These are phyloP conservation scores for Candida fluviatilis DNA, from an alignment of 805 yeast species.

Conservation along the genomic window DNA sequence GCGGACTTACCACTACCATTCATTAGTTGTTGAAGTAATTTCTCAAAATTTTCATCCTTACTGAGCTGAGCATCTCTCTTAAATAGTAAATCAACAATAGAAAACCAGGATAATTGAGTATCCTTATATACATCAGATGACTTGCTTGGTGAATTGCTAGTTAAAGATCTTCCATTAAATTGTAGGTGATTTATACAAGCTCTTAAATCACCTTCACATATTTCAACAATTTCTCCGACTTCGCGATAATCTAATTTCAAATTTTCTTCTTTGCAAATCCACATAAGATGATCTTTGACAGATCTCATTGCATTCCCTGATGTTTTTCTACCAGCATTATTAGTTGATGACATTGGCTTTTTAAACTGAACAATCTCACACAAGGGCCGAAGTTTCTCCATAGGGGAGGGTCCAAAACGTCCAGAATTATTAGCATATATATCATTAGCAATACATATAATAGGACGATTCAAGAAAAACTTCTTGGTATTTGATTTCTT, in stretches of 20 bases:
- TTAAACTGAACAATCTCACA: constrained; percentile 70
- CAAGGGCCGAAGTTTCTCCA: constrained; percentile 68
- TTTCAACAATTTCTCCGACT: constrained; percentile 61
- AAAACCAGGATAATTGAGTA: constrained; percentile 60
- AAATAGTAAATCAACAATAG: constrained; percentile 60
- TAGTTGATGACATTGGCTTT: constrained; percentile 48
- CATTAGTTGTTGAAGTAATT: constrained; percentile 44
- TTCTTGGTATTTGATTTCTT: constrained; percentile 23
- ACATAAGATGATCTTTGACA: constrained; percentile 36
- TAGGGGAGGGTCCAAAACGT: constrained; percentile 40
- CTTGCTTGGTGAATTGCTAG: constrained; percentile 11
- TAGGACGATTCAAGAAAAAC: constrained; percentile 65
- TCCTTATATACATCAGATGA: constrained; percentile 44
- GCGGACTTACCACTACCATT: constrained; percentile 33
- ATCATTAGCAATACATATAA: constrained; percentile 90
- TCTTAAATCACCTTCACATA: constrained; percentile 79
- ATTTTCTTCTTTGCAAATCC: constrained; percentile 53
- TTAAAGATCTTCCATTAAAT: constrained; percentile 37
- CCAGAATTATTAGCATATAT: constrained; percentile 48
- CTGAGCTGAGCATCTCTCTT: constrained; percentile 42
- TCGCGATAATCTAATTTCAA: constrained; percentile 44
- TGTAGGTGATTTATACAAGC: constrained; percentile 82
- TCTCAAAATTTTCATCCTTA: constrained; percentile 45
- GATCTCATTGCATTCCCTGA: constrained; percentile 34
- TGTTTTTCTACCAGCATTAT: constrained; percentile 39